phyloP scores from a whole-genome alignment of 495 filamentous ascomycete species.

The Hypoxylon crocopeplum region DNA sequence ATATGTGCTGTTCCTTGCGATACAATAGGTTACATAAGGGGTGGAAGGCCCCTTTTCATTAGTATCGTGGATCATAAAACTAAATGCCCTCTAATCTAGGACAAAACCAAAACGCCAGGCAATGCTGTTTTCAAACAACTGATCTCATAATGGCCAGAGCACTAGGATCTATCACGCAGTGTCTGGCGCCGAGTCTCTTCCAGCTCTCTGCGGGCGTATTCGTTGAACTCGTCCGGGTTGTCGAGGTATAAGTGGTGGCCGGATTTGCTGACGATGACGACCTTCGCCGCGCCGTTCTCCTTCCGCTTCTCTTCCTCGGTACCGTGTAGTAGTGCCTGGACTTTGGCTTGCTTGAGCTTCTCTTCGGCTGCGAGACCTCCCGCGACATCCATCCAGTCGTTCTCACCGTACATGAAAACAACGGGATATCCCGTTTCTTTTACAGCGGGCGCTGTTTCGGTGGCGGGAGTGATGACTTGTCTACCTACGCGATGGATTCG shows the following conservation, averaged over 20 bases:
- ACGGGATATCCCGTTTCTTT: slow-evolving; percentile 80
- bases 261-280: slow-evolving; percentile 79
- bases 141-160: not conserved
- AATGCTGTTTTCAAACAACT: slow-evolving; percentile 18
- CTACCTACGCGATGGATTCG: slow-evolving; percentile 87
- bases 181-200: slow-evolving; percentile 60
- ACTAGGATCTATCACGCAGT: slow-evolving; percentile 5
- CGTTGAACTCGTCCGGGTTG: slow-evolving; percentile 88
- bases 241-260: slow-evolving; percentile 96
- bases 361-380: slow-evolving; percentile 83
- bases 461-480: slow-evolving; percentile 55
- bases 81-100: slow-evolving; percentile 13
- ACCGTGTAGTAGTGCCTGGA: slow-evolving; percentile 60
- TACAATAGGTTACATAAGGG: not conserved
- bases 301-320: slow-evolving; percentile 70
- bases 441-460: slow-evolving; percentile 43
- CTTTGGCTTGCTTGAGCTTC: slow-evolving; percentile 75
- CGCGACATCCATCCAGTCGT: slow-evolving; percentile 97
- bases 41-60: not conserved
- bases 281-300: slow-evolving; percentile 83
- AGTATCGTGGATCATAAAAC: slow-evolving; percentile 6
- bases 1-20: too few relatives aligned
- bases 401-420: slow-evolving; percentile 93
- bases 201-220: slow-evolving; percentile 77
- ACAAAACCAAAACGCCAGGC: slow-evolving; percentile 23